These are phyloP conservation scores for Rhodomyrtus psidioides DNA, from an alignment of 441 rosid species.

Conservation along the genomic window DNA sequence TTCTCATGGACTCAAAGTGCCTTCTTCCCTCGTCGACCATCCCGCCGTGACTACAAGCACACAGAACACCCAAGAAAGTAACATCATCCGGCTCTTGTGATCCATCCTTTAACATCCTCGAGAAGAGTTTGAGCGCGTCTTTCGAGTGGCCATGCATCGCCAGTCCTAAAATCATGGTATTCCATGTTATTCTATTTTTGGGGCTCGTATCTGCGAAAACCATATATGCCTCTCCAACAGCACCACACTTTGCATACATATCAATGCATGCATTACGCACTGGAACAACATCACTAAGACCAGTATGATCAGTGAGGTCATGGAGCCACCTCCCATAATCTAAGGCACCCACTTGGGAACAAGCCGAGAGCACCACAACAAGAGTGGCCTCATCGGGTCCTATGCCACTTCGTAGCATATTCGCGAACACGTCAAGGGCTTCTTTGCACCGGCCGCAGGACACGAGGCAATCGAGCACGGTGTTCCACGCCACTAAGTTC, in stretches of 20 bases:
- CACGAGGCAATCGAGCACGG: slow-evolving; percentile 12
- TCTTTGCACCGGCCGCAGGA: neutral
- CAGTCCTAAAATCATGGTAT: slow-evolving; percentile 18
- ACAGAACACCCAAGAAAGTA: slow-evolving; percentile 19
- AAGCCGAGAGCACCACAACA: slow-evolving; percentile 14
- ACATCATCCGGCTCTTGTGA: slow-evolving; percentile 5
- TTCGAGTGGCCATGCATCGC: slow-evolving; percentile 9
- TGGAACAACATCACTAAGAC: neutral
- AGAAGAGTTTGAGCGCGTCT: slow-evolving; percentile 9
- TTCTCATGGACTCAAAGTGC: slow-evolving; percentile 14
- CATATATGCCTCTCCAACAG: slow-evolving; percentile 13
- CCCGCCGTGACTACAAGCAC: slow-evolving; percentile 23
- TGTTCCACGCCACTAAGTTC: slow-evolving; percentile 17
- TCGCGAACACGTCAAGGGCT: slow-evolving; percentile 10
- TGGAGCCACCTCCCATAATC: slow-evolving; percentile 18
- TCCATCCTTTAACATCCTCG: neutral
- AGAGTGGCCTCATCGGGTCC: slow-evolving; percentile 21
- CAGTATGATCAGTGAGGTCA: neutral
- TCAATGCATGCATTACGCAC: slow-evolving; percentile 14
- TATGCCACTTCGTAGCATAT: slow-evolving; percentile 2
- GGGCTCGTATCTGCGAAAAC: neutral
- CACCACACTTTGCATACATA: slow-evolving; percentile 29
- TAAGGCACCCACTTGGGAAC: slow-evolving; percentile 12
- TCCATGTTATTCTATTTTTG: slow-evolving; percentile 15
- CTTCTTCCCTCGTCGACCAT: slow-evolving; percentile 15